These are phyloP conservation scores for Taphrina sp. DNA, from an alignment of 1,139 yeast genomes.

Conservation along the genomic window DNA sequence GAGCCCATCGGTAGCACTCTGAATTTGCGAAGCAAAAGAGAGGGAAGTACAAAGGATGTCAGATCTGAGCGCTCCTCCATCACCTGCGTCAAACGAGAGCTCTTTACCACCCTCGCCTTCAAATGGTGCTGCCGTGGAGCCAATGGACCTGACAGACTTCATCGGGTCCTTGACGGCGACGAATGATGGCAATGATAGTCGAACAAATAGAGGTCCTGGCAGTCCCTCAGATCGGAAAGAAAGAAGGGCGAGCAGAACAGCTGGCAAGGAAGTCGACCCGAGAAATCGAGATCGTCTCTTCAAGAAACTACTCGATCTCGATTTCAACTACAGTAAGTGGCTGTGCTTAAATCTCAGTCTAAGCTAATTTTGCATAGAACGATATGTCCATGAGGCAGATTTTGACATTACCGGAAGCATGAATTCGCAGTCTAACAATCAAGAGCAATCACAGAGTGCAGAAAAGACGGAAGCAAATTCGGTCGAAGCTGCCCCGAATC, in stretches of 20 bases:
- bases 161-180: constrained; percentile 13
- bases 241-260: not conserved
- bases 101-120: constrained; percentile 8
- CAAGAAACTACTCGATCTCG: constrained; percentile 1
- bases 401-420: not conserved
- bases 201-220: not conserved
- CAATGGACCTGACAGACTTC: constrained; percentile 18
- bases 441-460: too few relatives aligned
- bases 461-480: too few relatives aligned
- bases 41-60: too few relatives aligned
- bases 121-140: constrained; percentile 3
- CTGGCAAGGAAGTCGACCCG: constrained; percentile 1
- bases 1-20: too few relatives aligned
- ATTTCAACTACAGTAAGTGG: constrained; percentile 1
- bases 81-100: constrained; percentile 2
- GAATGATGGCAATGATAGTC: too few relatives aligned
- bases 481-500: too few relatives aligned
- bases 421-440: too few relatives aligned
- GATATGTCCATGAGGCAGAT: constrained; percentile 2
- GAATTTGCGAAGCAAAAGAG: too few relatives aligned
- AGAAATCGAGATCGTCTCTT: not conserved
- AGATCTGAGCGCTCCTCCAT: constrained; percentile 10
- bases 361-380: too few relatives aligned
- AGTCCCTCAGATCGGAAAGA: not conserved
- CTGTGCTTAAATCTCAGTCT: too few relatives aligned